phyloP scores from a whole-genome alignment of 441 rosid species.

The Populus hybrid region DNA sequence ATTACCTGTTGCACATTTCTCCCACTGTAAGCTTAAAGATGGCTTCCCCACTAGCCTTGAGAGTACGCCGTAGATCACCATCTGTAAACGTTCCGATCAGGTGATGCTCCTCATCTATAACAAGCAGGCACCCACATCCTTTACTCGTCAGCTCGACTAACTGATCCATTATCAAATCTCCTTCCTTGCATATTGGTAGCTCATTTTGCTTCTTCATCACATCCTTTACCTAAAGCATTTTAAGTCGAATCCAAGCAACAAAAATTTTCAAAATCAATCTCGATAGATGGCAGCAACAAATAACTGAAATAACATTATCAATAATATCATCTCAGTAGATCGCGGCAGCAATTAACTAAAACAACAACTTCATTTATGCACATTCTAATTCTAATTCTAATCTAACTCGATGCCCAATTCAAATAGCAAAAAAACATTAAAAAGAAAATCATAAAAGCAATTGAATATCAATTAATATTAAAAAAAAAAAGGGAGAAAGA shows the following conservation, averaged over 20 bases:
- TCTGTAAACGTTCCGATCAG: conserved; percentile 90
- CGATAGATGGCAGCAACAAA: no score
- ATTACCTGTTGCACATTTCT: conserved; percentile 88
- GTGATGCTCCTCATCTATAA: conserved; percentile 52
- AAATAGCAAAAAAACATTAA: no score
- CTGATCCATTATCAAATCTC: conserved; percentile 91
- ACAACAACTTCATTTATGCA: no score
- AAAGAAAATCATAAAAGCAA: background rate
- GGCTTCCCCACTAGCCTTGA: conserved; percentile 82
- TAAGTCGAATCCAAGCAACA: no score
- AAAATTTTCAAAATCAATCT: no score
- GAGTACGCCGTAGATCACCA: conserved; percentile 93
- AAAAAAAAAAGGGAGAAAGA: background rate
- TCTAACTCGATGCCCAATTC: no score
- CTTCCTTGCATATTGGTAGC: conserved; percentile 84
- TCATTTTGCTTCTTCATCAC: conserved; percentile 90
- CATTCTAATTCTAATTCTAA: no score
- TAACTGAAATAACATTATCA: no score
- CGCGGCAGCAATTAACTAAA: no score
- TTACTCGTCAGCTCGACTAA: conserved; percentile 82
- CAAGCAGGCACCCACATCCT: conserved; percentile 93
- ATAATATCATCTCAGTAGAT: no score
- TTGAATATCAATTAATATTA: background rate
- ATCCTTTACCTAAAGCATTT: conserved; percentile 59
- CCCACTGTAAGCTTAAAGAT: conserved; percentile 93